A percentile compares a stretch with the other conserved stretches of the same genome.
phyloP scores from a whole-genome alignment of 306 rosid species.

The Trichosanthes cucumerina region DNA sequence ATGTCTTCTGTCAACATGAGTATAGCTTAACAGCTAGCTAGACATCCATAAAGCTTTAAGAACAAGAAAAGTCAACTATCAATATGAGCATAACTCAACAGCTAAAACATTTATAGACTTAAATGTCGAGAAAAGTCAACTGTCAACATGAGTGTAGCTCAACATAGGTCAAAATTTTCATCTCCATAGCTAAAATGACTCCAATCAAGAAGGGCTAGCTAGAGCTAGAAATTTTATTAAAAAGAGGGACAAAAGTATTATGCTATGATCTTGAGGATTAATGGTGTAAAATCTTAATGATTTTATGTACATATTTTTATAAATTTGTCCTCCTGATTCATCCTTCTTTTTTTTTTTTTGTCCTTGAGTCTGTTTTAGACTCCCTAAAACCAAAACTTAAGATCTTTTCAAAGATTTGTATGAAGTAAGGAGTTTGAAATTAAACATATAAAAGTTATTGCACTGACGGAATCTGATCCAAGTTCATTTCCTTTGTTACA shows the following conservation, averaged over 20 bases:
- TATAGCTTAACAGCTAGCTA: background rate
- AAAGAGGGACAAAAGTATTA: background rate
- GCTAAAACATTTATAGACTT: too few species aligned
- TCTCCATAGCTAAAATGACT: background rate
- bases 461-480: background rate
- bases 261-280: background rate
- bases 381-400: background rate
- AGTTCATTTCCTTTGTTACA: background rate
- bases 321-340: background rate
- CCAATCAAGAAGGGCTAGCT: background rate
- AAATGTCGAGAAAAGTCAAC: background rate
- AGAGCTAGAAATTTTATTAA: background rate
- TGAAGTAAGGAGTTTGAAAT: background rate
- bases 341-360: too few species aligned
- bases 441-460: background rate
- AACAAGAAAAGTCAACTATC: background rate
- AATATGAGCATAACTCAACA: background rate
- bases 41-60: background rate
- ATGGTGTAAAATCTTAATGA: background rate
- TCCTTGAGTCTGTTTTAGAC: background rate
- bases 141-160: background rate
- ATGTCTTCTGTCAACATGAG: background rate
- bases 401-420: background rate
- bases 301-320: background rate
- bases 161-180: too few species aligned